Percentiles rank a stretch among this genome's conserved stretches.
Conservation (phyloP, 75 land plant genomes). For the Gnetum montanum region DNA sequence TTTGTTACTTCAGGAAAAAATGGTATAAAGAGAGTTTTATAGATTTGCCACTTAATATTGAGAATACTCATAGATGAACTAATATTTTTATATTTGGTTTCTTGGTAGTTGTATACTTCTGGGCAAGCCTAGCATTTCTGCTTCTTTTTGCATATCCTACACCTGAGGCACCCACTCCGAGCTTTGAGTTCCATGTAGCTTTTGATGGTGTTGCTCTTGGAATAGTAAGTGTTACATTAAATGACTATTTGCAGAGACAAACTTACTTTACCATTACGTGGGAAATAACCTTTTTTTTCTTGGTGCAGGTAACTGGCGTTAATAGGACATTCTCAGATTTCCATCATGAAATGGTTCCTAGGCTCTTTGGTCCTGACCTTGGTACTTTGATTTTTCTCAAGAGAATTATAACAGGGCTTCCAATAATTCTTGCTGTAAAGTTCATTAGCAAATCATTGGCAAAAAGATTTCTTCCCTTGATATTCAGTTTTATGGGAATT, state of each 20-base stretch:
- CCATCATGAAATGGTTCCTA: slow-evolving; percentile 56
- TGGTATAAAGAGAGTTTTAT: slow-evolving; percentile 35
- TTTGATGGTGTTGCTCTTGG: slow-evolving; percentile 94
- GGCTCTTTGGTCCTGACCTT: slow-evolving; percentile 31
- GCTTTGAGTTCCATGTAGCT: slow-evolving; percentile 82
- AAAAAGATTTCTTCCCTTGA: slow-evolving; percentile 61
- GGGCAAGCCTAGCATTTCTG: slow-evolving; percentile 61
- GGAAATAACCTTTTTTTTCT: neutral
- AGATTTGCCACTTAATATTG: neutral
- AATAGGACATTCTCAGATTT: slow-evolving; percentile 60
- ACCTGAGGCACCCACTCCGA: slow-evolving; percentile 88
- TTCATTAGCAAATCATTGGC: slow-evolving; percentile 74
- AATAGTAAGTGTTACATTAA: slow-evolving; percentile 79
- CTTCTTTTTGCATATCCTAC: slow-evolving; percentile 85
- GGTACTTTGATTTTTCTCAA: slow-evolving; percentile 18
- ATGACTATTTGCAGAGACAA: no score
- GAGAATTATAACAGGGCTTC: slow-evolving; percentile 63
- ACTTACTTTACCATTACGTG: neutral
- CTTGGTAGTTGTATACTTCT: slow-evolving; percentile 59
- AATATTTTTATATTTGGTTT: no score
- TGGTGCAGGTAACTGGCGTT: slow-evolving; percentile 58
- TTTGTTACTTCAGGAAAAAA: slow-evolving; percentile 73
- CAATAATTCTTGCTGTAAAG: slow-evolving; percentile 64
- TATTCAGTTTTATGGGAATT: slow-evolving; percentile 50
- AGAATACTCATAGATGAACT: no score